A percentile compares a stretch with the other conserved stretches of the same genome.
Conservation (phyloP, 345 rosid genomes). For the Reutealis trisperma region DNA sequence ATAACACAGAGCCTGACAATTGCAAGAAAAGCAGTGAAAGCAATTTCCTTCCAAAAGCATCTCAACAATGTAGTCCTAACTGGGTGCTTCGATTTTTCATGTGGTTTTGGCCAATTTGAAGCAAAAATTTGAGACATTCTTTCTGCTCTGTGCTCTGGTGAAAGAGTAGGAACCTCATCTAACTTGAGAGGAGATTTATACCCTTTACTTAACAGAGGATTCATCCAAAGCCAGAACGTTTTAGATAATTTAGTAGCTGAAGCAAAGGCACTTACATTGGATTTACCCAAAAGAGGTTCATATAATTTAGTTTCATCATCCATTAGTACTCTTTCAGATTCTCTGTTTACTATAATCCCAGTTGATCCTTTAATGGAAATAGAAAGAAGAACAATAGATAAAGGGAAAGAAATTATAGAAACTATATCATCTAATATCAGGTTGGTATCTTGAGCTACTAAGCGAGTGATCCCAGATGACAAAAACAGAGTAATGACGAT, state of each 20-base stretch:
- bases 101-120: conserved; percentile 71
- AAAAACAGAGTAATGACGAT: conserved; percentile 47
- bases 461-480: conserved; percentile 54
- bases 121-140: conserved; percentile 62
- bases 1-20: conserved; percentile 65
- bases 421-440: conserved; percentile 59
- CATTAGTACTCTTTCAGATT: conserved; percentile 31
- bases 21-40: conserved; percentile 76
- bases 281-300: conserved; percentile 45
- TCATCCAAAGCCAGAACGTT: conserved; percentile 91
- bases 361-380: conserved; percentile 71
- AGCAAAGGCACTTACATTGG: conserved; percentile 59
- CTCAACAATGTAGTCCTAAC: conserved; percentile 67
- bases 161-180: conserved; percentile 70
- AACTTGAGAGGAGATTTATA: conserved; percentile 74
- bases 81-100: conserved; percentile 61
- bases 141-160: conserved; percentile 80
- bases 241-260: conserved; percentile 69
- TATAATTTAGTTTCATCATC: conserved; percentile 29
- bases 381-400: conserved; percentile 51
- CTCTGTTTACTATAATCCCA: conserved; percentile 43
- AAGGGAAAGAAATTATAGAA: conserved; percentile 51
- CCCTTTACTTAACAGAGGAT: conserved; percentile 74
- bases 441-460: conserved; percentile 30
- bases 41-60: conserved; percentile 77